Conservation (phyloP, 176 grass and related monocot genomes). For the Zizania latifolia region DNA sequence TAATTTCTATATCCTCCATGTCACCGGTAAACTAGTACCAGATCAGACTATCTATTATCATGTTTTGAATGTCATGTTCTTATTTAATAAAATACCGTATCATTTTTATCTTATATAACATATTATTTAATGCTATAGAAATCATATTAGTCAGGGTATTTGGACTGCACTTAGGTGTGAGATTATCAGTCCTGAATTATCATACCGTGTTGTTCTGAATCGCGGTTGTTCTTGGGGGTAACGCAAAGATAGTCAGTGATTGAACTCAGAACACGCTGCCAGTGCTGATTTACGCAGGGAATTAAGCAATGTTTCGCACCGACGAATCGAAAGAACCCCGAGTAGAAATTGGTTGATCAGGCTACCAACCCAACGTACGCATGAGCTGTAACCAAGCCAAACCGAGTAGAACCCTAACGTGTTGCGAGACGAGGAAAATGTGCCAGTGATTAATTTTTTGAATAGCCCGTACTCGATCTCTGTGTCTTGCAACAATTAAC, state of each 20-base stretch:
- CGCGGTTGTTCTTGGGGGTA: background rate
- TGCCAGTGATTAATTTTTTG: too few relatives aligned
- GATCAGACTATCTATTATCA: too few relatives aligned
- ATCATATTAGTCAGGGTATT: too few relatives aligned
- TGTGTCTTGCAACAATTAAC: too few relatives aligned
- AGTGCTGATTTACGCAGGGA: conserved; percentile 10
- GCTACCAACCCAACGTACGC: conserved; percentile 5
- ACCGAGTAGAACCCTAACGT: background rate
- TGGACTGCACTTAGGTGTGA: too few relatives aligned
- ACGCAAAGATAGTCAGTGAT: background rate
- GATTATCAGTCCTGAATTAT: background rate
- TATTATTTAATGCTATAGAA: too few relatives aligned
- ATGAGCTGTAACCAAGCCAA: conserved; percentile 41
- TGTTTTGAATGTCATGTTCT: too few relatives aligned
- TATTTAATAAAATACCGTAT: too few relatives aligned
- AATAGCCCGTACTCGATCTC: too few relatives aligned
- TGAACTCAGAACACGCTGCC: conserved; percentile 6
- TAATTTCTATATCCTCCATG: too few relatives aligned
- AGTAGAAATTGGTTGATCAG: conserved; percentile 16
- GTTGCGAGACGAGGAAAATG: background rate
- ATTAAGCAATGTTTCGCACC: conserved; percentile 10
- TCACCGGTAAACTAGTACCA: too few relatives aligned
- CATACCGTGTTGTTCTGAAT: background rate
- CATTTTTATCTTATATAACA: too few relatives aligned
- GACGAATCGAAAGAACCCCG: background rate